These are phyloP conservation scores for Pinus albicaulis DNA, from an alignment of 75 land plant genomes.

Conservation along the genomic window DNA sequence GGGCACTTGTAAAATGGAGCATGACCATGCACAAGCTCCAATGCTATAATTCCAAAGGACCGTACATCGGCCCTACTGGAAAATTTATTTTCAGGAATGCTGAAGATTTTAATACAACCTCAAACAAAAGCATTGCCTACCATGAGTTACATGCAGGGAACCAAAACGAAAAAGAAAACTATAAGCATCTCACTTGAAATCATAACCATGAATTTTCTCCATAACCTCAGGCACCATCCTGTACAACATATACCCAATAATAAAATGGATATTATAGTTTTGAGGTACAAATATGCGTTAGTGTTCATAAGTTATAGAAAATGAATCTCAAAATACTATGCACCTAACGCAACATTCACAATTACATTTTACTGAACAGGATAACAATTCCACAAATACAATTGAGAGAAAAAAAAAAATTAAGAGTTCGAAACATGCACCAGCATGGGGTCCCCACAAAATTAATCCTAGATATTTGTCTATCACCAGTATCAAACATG, in stretches of 20 bases:
- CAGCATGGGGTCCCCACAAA: conserved; percentile 99
- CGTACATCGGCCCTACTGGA: conserved; percentile 92
- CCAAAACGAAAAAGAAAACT: not conserved
- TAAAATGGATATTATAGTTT: not conserved
- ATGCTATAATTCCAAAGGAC: conserved; percentile 97
- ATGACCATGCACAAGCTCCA: conserved; percentile 98
- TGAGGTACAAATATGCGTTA: not conserved
- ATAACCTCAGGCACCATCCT: conserved; percentile 98
- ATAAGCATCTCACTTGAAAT: conserved; percentile 67
- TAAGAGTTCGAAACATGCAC: conserved; percentile 26
- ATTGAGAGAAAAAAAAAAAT: not conserved
- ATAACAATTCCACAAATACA: no score
- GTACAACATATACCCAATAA: not conserved
- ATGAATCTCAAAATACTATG: not conserved
- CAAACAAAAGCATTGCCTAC: not conserved
- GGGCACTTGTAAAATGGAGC: conserved; percentile 99
- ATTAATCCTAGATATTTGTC: conserved; percentile 91
- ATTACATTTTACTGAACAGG: not conserved
- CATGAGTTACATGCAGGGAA: not conserved
- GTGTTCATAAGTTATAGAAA: not conserved
- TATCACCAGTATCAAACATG: conserved; percentile 98
- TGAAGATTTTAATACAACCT: not conserved
- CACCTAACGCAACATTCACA: not conserved
- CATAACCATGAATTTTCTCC: conserved; percentile 94
- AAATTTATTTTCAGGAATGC: not conserved